A percentile compares a stretch with the other conserved stretches of the same genome.
Evolutionary conservation across 768 basidiomycete genomes (phyloP).

Genomic region (Leccinum sublutescens): DNA sequence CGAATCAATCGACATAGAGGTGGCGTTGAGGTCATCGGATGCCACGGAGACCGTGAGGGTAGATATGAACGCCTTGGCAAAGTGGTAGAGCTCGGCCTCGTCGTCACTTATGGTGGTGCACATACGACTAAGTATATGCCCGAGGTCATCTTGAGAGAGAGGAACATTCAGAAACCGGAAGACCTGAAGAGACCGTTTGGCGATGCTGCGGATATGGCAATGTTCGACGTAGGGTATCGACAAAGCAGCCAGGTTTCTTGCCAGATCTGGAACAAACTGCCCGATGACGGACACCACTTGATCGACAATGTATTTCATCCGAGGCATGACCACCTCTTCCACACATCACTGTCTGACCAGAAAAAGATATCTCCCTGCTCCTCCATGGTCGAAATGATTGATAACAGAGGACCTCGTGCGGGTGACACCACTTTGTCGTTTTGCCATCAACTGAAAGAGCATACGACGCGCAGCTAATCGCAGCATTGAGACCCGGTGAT

Average conservation of each 20-base stretch:
- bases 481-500: slow-evolving; percentile 69
- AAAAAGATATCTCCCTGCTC: slow-evolving; percentile 53
- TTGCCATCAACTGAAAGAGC: slow-evolving; percentile 74
- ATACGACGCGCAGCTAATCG: slow-evolving; percentile 71
- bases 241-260: slow-evolving; percentile 67
- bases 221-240: slow-evolving; percentile 83
- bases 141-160: slow-evolving; percentile 69
- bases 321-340: slow-evolving; percentile 52
- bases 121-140: slow-evolving; percentile 75
- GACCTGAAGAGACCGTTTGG: slow-evolving; percentile 88
- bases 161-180: slow-evolving; percentile 77
- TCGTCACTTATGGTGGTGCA: slow-evolving; percentile 82
- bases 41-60: slow-evolving; percentile 66
- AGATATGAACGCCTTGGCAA: slow-evolving; percentile 78
- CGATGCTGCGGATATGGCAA: slow-evolving; percentile 83
- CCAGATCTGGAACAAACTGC: slow-evolving; percentile 68
- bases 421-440: slow-evolving; percentile 54
- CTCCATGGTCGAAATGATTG: slow-evolving; percentile 54
- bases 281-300: slow-evolving; percentile 65
- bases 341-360: slow-evolving; percentile 70
- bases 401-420: slow-evolving; percentile 48
- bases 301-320: slow-evolving; percentile 67
- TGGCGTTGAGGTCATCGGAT: slow-evolving; percentile 53
- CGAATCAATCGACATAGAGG: slow-evolving; percentile 13
- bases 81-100: slow-evolving; percentile 75